phyloP scores from a whole-genome alignment of 768 basidiomycete genomes.

The Rhizopogon rudus region DNA sequence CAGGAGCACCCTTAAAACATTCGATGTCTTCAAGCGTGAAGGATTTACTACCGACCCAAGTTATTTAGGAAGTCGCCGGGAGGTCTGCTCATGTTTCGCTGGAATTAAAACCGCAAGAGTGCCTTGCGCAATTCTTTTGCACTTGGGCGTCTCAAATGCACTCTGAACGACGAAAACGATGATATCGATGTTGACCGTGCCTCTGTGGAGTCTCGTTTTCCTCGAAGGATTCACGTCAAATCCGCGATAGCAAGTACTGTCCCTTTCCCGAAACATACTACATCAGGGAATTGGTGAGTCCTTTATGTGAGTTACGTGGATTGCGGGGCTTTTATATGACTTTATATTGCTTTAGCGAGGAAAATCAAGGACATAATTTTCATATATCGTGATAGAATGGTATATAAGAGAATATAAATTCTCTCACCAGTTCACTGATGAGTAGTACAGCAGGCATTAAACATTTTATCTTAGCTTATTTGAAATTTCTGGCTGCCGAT shows the following conservation, averaged over 20 bases:
- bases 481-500: too few relatives aligned
- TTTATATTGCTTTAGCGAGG: too few relatives aligned
- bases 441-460: too few relatives aligned
- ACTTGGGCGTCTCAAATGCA: conserved; percentile 34
- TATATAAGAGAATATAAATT: too few relatives aligned
- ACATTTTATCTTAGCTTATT: too few relatives aligned
- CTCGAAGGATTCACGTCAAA: conserved; percentile 24
- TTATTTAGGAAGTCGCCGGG: conserved; percentile 57
- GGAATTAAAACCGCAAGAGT: conserved; percentile 48
- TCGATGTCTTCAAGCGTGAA: conserved; percentile 68
- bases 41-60: conserved; percentile 52
- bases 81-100: conserved; percentile 42
- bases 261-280: conserved; percentile 54
- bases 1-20: conserved; percentile 49
- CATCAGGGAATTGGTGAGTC: too few relatives aligned
- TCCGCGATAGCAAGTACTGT: conserved; percentile 43
- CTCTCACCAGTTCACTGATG: too few relatives aligned
- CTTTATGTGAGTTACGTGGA: too few relatives aligned
- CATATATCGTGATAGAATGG: too few relatives aligned
- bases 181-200: conserved; percentile 15
- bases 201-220: neutral
- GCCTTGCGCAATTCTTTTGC: conserved; percentile 60
- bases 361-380: too few relatives aligned
- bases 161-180: conserved; percentile 6
- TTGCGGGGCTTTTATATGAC: too few relatives aligned